Evolutionary conservation across 495 filamentous ascomycete genomes (phyloP).

Genomic region (Articulospora tetracladia): DNA sequence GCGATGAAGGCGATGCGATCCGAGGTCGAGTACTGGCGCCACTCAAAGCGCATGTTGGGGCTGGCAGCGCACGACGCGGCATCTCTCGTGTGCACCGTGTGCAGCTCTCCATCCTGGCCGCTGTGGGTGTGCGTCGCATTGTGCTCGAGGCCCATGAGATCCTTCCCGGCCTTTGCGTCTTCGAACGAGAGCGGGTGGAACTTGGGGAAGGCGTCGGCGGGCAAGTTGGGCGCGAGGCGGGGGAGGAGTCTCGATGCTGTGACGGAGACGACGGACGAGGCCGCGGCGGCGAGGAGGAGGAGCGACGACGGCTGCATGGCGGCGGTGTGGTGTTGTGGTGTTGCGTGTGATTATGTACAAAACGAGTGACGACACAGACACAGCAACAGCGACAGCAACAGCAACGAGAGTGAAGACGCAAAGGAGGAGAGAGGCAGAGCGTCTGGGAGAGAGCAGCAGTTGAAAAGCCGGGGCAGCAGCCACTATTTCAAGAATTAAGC

Average conservation of each 20-base stretch:
- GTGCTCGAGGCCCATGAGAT: background rate
- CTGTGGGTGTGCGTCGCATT: background rate
- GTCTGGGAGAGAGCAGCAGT: background rate
- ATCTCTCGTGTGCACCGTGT: background rate
- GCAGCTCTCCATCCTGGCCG: no score
- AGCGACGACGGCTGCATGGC: background rate
- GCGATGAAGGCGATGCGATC: conserved; percentile 30
- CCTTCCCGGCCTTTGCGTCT: background rate
- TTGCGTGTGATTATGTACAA: no score
- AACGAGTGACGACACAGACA: no score
- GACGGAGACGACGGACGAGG: background rate
- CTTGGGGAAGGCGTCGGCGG: no score
- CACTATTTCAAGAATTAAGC: background rate
- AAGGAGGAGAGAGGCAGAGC: background rate
- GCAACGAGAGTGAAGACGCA: background rate
- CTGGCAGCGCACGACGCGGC: conserved; percentile 27
- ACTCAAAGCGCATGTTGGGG: conserved; percentile 29
- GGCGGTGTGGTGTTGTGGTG: no score
- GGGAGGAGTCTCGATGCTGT: background rate
- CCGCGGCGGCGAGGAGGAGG: background rate
- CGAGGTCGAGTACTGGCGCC: conserved; percentile 26
- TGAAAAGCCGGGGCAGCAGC: no score
- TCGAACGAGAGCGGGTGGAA: background rate
- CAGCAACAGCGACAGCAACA: no score
- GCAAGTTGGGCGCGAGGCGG: background rate